Evolutionary conservation across 768 basidiomycete genomes (phyloP).

Genomic region (Gymnopilus dilepis): DNA sequence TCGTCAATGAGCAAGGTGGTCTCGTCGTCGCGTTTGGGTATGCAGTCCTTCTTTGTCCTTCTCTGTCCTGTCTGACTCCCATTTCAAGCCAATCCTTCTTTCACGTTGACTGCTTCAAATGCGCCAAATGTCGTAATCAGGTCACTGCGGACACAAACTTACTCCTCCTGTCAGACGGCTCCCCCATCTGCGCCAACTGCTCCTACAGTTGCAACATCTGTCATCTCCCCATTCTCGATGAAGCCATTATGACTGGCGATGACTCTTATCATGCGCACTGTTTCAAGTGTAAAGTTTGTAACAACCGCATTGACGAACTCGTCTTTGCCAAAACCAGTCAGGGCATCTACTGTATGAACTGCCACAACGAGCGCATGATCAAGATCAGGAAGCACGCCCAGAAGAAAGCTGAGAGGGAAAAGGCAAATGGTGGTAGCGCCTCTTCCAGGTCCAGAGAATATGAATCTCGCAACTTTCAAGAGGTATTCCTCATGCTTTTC

Average conservation of each 20-base stretch:
- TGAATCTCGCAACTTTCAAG: conserved; percentile 40
- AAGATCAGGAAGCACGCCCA: conserved; percentile 91
- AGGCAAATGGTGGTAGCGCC: conserved; percentile 46
- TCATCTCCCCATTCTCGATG: conserved; percentile 92
- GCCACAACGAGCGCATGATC: conserved; percentile 97
- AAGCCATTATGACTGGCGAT: conserved; percentile 99
- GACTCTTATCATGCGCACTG: conserved; percentile 99
- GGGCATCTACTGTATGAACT: conserved; percentile 98
- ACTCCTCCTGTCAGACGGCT: conserved; percentile 95
- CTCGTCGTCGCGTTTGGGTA: conserved; percentile 97
- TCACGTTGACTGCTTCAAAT: conserved; percentile 95
- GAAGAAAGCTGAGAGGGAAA: conserved; percentile 76
- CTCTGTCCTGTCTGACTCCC: conserved; percentile 8
- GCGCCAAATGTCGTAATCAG: conserved; percentile 91
- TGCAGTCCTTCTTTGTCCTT: conserved; percentile 39
- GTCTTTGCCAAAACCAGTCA: conserved; percentile 98
- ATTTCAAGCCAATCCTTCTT: conserved; percentile 84
- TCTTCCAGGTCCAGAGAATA: conserved; percentile 49
- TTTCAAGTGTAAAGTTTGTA: conserved; percentile 97
- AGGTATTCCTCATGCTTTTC: conserved; percentile 35
- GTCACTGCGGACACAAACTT: conserved; percentile 98
- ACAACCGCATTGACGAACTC: conserved; percentile 93
- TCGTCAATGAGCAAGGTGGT: conserved; percentile 80
- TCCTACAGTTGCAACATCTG: conserved; percentile 97
- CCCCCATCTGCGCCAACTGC: conserved; percentile 94